phyloP scores from a whole-genome alignment of 768 basidiomycete species.

The Psilocybe sp. region DNA sequence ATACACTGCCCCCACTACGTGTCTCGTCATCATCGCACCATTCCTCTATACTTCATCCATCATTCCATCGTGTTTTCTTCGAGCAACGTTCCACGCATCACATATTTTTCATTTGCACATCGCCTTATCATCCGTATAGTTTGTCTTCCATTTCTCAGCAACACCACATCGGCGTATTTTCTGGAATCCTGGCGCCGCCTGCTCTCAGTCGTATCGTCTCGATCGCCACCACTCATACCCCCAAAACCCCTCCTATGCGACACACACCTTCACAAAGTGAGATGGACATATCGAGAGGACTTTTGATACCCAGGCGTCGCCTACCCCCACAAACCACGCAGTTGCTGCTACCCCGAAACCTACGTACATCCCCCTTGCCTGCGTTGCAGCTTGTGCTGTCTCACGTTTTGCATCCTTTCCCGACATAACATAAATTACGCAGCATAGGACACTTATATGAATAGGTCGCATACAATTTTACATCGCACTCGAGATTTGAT shows the following conservation, averaged over 20 bases:
- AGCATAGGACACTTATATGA: conserved; percentile 17
- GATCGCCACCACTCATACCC: not conserved
- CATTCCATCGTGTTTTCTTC: not conserved
- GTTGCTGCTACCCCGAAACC: not conserved
- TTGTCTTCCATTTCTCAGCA: not conserved
- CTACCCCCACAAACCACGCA: conserved; percentile 1
- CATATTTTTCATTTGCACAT: not conserved
- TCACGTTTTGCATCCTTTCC: conserved; percentile 4
- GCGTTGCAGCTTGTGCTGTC: conserved; percentile 7
- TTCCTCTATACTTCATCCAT: not conserved
- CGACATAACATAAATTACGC: conserved; percentile 17
- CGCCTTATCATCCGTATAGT: not conserved
- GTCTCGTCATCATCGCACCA: not conserved
- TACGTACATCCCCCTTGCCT: conserved; percentile 1
- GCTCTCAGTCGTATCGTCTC: not conserved
- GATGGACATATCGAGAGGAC: no score
- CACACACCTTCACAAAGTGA: no score
- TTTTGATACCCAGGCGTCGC: not conserved
- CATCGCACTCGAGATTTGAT: conserved; percentile 16
- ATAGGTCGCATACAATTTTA: conserved; percentile 17
- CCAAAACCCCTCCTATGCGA: no score
- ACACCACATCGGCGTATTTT: not conserved
- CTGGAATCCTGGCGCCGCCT: not conserved
- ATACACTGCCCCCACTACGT: conserved; percentile 4
- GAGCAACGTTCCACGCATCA: conserved; percentile 1